phyloP scores from a whole-genome alignment of 1,284 basidiomycete species.

The Ceratobasidium sp. region DNA sequence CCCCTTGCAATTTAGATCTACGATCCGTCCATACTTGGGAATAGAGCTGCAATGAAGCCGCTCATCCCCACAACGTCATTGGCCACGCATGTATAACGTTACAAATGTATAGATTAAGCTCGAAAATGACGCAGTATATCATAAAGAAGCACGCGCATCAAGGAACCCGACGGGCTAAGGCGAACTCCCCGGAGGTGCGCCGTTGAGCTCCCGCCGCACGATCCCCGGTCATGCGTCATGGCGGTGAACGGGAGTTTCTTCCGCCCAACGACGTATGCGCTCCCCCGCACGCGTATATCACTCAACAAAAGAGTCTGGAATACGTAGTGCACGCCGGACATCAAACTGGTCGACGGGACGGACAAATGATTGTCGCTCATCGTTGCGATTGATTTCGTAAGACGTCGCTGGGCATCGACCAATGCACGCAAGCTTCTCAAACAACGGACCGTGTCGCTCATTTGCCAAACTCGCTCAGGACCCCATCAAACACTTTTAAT shows the following conservation, averaged over 20 bases:
- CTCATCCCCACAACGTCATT: neutral
- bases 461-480: neutral
- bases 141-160: neutral
- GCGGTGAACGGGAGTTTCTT: neutral
- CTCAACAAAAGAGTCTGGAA: constrained; percentile 3
- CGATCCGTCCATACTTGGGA: neutral
- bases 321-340: neutral
- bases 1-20: neutral
- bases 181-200: constrained; percentile 7
- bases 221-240: constrained; percentile 22
- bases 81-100: neutral
- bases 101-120: neutral
- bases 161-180: constrained; percentile 17
- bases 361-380: neutral
- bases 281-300: neutral
- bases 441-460: neutral
- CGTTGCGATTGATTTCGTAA: neutral
- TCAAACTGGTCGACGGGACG: constrained; percentile 13
- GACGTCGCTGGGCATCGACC: neutral
- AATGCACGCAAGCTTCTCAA: neutral
- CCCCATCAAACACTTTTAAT: constrained; percentile 20
- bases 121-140: constrained; percentile 13
- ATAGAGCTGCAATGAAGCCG: neutral
- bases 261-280: neutral
- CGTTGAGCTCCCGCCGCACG: constrained; percentile 34